Conservation (phyloP, 2,329 filamentous ascomycete species). For the Trichoderma atrobrunneum region DNA sequence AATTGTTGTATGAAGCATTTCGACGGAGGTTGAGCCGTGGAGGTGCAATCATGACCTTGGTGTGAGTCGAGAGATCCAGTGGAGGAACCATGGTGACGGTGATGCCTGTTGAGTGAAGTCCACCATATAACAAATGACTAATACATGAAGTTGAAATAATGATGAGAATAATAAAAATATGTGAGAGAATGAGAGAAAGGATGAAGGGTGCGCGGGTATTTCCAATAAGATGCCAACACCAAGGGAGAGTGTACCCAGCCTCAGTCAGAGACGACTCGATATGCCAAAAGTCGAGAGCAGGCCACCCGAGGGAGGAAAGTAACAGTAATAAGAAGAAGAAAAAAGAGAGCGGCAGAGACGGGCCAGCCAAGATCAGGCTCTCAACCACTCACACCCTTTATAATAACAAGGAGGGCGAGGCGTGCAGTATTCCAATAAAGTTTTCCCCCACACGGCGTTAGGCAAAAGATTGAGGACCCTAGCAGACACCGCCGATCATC, state of each 20-base stretch:
- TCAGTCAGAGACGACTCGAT: neutral
- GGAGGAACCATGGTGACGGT: slow-evolving; percentile 48
- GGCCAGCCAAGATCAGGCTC: neutral
- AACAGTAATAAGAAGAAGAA: neutral
- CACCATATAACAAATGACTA: neutral
- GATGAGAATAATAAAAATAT: neutral
- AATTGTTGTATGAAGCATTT: slow-evolving; percentile 54
- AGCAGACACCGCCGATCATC: slow-evolving; percentile 10
- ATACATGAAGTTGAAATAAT: neutral
- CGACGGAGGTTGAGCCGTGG: slow-evolving; percentile 59
- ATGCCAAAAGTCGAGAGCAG: neutral
- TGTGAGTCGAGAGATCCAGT: slow-evolving; percentile 46
- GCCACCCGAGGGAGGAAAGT: neutral
- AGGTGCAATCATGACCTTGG: slow-evolving; percentile 52
- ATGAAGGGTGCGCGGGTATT: neutral
- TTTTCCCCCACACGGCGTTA: neutral
- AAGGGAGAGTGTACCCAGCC: neutral
- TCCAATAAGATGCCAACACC: neutral
- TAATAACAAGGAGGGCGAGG: neutral
- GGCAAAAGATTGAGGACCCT: neutral
- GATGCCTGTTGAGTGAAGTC: neutral
- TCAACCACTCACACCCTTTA: neutral
- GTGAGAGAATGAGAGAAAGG: neutral
- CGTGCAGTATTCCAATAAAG: neutral
- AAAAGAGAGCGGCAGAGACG: neutral